These are phyloP conservation scores for Leucocoprinus birnbaumii DNA, from an alignment of 768 basidiomycete genomes.

Conservation along the genomic window DNA sequence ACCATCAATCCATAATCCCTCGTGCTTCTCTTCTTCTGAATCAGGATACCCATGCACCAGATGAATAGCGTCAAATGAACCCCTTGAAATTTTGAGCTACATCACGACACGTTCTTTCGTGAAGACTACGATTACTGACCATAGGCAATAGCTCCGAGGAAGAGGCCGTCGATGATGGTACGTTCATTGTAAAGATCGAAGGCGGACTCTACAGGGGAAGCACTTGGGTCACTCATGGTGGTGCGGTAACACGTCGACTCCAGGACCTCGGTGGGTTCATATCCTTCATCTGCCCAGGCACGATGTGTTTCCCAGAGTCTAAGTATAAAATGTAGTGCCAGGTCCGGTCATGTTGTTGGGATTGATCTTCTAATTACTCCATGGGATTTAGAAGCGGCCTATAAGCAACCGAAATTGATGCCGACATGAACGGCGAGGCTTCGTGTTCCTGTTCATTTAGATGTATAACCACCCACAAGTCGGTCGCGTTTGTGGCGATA, in stretches of 20 bases:
- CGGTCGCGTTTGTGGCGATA: too few relatives aligned
- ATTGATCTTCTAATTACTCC: too few relatives aligned
- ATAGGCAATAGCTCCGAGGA: constrained; percentile 19
- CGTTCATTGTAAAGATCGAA: constrained; percentile 18
- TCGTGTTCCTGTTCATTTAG: too few relatives aligned
- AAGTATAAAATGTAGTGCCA: too few relatives aligned
- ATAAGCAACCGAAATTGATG: too few relatives aligned
- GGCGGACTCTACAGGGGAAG: constrained; percentile 8
- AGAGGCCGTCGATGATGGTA: constrained; percentile 18
- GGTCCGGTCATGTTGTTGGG: too few relatives aligned
- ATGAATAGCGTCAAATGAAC: constrained; percentile 13
- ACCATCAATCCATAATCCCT: constrained; percentile 9
- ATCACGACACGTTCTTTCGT: not conserved
- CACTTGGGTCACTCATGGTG: constrained; percentile 8
- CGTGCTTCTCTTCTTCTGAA: not conserved
- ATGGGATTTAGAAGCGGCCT: too few relatives aligned
- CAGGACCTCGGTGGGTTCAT: not conserved
- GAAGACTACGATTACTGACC: constrained; percentile 11
- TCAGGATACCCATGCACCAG: constrained; percentile 12
- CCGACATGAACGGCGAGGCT: too few relatives aligned
- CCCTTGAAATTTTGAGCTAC: constrained; percentile 2
- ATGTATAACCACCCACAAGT: too few relatives aligned
- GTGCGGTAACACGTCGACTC: not conserved
- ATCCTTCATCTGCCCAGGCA: not conserved
- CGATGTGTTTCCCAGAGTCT: not conserved